A percentile compares a stretch with the other conserved stretches of the same genome.
Evolutionary conservation across 768 basidiomycete species (phyloP).

Genomic region (Mycena sanguinolenta): DNA sequence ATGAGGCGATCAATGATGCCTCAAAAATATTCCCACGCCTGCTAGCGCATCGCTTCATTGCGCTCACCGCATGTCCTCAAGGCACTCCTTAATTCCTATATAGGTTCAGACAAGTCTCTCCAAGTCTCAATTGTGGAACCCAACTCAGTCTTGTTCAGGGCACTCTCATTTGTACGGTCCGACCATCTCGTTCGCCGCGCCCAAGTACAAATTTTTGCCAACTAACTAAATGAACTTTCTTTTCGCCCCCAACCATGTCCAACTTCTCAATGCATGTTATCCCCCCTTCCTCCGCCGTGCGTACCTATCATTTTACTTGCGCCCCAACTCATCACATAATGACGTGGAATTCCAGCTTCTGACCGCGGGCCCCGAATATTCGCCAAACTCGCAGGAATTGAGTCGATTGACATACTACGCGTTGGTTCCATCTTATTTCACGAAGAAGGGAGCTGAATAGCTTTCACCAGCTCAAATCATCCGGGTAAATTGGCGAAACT

Average conservation of each 20-base stretch:
- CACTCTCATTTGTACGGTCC: too few species aligned
- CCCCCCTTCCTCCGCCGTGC: constrained; percentile 75
- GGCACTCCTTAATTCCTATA: not conserved
- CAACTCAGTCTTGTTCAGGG: too few species aligned
- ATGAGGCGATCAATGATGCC: not conserved
- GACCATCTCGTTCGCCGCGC: too few species aligned
- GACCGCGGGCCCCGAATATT: constrained; percentile 81
- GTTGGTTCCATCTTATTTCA: constrained; percentile 39
- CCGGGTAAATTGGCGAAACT: constrained; percentile 86
- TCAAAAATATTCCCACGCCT: not conserved
- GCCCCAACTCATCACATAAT: not conserved
- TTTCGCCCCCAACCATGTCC: constrained; percentile 88
- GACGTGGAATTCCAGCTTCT: constrained; percentile 54
- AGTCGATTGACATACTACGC: constrained; percentile 90
- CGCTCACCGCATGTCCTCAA: constrained; percentile 20
- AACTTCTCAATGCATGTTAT: constrained; percentile 88
- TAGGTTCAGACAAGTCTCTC: too few species aligned
- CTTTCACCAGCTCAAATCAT: constrained; percentile 69
- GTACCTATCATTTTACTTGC: not conserved
- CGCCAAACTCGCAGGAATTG: constrained; percentile 87
- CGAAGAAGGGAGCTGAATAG: not conserved
- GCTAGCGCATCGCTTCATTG: not conserved
- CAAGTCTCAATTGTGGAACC: too few species aligned
- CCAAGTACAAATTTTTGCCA: not conserved
- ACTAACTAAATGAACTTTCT: constrained; percentile 72